Conservation (phyloP, 352 stramenopile species). For the Globisporangium mamillatum region DNA sequence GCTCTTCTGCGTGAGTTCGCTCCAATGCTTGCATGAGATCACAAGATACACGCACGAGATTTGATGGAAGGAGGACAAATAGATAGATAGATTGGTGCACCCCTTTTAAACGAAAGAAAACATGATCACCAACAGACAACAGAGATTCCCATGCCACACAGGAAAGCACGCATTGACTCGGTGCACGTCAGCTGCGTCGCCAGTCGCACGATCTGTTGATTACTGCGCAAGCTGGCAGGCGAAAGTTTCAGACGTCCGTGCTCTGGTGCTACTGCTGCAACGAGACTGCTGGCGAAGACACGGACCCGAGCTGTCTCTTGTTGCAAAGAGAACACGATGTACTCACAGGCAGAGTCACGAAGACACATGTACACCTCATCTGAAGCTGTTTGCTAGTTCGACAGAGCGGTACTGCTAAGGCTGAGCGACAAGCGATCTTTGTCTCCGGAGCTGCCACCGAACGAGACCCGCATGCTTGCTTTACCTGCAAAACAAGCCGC, state of each 20-base stretch:
- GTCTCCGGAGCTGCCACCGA: not conserved
- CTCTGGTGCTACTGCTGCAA: not conserved
- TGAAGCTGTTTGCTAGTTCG: not conserved
- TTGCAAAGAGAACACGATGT: not conserved
- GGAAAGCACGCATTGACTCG: not conserved
- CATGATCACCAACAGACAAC: not conserved
- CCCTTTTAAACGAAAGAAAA: not conserved
- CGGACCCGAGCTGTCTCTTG: not conserved
- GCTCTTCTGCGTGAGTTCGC: not conserved
- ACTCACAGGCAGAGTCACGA: not conserved
- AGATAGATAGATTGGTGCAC: no score
- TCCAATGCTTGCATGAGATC: not conserved
- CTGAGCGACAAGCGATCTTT: no score
- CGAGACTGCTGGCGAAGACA: not conserved
- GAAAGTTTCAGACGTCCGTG: not conserved
- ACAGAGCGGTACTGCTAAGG: not conserved
- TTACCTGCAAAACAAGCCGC: not conserved
- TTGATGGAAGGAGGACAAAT: not conserved
- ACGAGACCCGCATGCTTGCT: not conserved
- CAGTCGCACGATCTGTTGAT: not conserved
- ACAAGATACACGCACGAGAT: not conserved
- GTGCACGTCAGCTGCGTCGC: not conserved
- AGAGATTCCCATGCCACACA: not conserved
- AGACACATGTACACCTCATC: not conserved
- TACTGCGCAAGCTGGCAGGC: not conserved